These are phyloP conservation scores for Polyporus arcularius DNA, from an alignment of 768 basidiomycete species.

Conservation along the genomic window DNA sequence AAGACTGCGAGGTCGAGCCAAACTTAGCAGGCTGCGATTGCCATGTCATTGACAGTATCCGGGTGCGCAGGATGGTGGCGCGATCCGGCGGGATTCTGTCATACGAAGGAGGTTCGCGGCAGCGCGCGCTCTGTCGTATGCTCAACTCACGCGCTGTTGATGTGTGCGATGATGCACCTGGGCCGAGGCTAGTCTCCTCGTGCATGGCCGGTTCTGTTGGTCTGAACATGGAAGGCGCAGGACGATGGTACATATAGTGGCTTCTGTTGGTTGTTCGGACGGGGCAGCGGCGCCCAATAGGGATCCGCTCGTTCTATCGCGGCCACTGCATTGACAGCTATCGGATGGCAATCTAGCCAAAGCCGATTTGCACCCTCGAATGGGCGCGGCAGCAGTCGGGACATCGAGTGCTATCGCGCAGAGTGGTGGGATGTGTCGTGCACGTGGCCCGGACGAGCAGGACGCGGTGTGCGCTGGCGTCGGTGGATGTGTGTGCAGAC, in stretches of 20 bases:
- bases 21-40: slow-evolving; percentile 14
- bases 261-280: not conserved
- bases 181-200: no score
- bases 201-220: no score
- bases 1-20: slow-evolving; percentile 6
- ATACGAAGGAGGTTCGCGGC: slow-evolving; percentile 15
- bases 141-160: not conserved
- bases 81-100: slow-evolving; percentile 7
- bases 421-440: not conserved
- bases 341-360: slow-evolving; percentile 22
- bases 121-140: not conserved
- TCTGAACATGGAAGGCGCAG: not conserved
- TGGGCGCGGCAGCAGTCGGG: slow-evolving; percentile 11
- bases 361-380: slow-evolving; percentile 21
- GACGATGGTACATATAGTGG: not conserved
- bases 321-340: slow-evolving; percentile 2
- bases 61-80: slow-evolving; percentile 8
- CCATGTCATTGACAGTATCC: slow-evolving; percentile 2
- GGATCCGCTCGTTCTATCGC: slow-evolving; percentile 8
- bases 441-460: not conserved
- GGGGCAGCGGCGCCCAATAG: slow-evolving; percentile 9
- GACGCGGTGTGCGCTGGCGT: not conserved
- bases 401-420: not conserved
- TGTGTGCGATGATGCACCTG: not conserved
- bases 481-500: not conserved